phyloP scores from a whole-genome alignment of 805 yeast genomes.

The Ogataea methanolica region DNA sequence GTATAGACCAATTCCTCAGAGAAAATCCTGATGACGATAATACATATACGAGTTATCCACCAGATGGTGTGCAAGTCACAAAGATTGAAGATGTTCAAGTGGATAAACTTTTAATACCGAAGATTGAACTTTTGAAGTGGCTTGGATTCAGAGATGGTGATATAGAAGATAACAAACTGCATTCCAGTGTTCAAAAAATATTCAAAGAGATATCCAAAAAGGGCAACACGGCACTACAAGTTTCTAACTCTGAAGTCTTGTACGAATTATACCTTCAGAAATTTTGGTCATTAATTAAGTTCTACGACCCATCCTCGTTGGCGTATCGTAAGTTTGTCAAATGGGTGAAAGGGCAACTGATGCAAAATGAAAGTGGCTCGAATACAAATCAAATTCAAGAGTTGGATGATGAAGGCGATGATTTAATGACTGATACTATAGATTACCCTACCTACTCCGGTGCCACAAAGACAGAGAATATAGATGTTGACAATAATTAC shows the following conservation, averaged over 20 bases:
- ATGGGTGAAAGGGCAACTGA: conserved; percentile 9
- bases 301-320: conserved; percentile 21
- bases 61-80: background rate
- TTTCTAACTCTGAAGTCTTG: conserved; percentile 15
- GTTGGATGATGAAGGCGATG: conserved; percentile 11
- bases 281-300: conserved; percentile 20
- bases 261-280: conserved; percentile 15
- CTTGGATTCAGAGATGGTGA: conserved; percentile 1
- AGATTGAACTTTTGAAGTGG: conserved; percentile 4
- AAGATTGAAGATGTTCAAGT: conserved; percentile 10
- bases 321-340: conserved; percentile 11
- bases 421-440: conserved; percentile 2
- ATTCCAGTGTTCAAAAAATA: conserved; percentile 4
- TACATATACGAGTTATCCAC: background rate
- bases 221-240: too few species aligned
- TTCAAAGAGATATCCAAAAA: background rate
- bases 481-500: background rate
- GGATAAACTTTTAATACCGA: conserved; percentile 11
- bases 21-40: conserved; percentile 18
- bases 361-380: background rate
- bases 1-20: conserved; percentile 22
- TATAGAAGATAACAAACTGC: background rate
- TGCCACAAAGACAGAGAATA: background rate
- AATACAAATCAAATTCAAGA: conserved; percentile 14
- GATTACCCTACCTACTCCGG: background rate